Evolutionary conservation across 306 rosid species (phyloP).

Genomic region (Rubus parviflorus): DNA sequence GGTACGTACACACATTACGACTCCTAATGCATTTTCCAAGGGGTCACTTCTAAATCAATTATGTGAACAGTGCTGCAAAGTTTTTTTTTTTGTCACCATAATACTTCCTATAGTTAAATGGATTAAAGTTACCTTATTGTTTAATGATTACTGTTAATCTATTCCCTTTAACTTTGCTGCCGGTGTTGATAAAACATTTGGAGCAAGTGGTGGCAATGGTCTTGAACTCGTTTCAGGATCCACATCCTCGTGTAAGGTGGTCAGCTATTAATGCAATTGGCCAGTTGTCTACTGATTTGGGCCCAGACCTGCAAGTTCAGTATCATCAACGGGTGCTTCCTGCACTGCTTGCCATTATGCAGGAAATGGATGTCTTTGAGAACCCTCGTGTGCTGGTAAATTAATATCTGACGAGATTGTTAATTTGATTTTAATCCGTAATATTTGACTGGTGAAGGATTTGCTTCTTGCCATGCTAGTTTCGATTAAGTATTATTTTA

Average conservation of each 20-base stretch:
- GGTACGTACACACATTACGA: not conserved
- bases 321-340: constrained; percentile 88
- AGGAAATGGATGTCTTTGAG: constrained; percentile 98
- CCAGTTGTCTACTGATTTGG: constrained; percentile 94
- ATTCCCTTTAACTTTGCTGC: constrained; percentile 10
- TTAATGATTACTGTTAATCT: not conserved
- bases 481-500: not conserved
- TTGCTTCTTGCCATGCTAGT: not conserved
- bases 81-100: not conserved
- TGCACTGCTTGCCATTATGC: constrained; percentile 74
- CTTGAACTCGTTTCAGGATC: constrained; percentile 85
- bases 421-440: not conserved
- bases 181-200: constrained; percentile 91
- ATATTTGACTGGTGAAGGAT: not conserved
- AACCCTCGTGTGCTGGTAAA: constrained; percentile 96
- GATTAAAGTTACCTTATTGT: not conserved
- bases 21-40: not conserved
- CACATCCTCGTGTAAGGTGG: constrained; percentile 99
- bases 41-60: not conserved
- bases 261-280: constrained; percentile 98
- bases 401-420: not conserved
- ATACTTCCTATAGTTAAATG: not conserved
- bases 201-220: constrained; percentile 99
- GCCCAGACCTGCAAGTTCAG: constrained; percentile 91
- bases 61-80: not conserved